Percentiles rank a stretch among this genome's conserved stretches.
Evolutionary conservation across 2,329 filamentous ascomycete genomes (phyloP).

Genomic region (Lasiodiplodia hormozganensis): DNA sequence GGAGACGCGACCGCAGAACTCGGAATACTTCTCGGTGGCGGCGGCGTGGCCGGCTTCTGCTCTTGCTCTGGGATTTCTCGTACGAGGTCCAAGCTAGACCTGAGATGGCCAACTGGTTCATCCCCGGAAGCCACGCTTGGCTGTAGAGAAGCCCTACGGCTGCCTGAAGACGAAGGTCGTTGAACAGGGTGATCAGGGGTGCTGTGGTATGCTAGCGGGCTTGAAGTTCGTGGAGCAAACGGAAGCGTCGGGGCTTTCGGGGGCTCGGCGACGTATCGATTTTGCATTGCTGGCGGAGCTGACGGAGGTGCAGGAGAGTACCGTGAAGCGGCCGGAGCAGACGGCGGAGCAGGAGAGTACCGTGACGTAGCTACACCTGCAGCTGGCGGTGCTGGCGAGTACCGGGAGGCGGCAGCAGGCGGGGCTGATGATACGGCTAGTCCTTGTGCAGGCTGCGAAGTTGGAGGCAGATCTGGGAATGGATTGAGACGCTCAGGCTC

Average conservation of each 20-base stretch:
- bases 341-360: constrained; percentile 47
- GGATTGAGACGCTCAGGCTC: constrained; percentile 51
- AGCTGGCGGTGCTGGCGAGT: constrained; percentile 47
- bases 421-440: constrained; percentile 2
- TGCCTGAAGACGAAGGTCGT: constrained; percentile 28
- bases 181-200: constrained; percentile 38
- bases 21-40: constrained; percentile 38
- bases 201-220: constrained; percentile 64
- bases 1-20: constrained; percentile 50
- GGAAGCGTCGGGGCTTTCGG: constrained; percentile 53
- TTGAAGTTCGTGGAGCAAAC: constrained; percentile 70
- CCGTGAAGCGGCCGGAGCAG: constrained; percentile 48
- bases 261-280: constrained; percentile 48
- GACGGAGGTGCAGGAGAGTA: constrained; percentile 67
- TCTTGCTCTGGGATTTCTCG: constrained; percentile 41
- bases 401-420: constrained; percentile 45
- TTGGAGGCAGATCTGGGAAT: constrained; percentile 44
- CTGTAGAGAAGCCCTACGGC: constrained; percentile 23
- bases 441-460: constrained; percentile 40
- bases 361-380: constrained; percentile 46
- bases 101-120: constrained; percentile 4
- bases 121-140: constrained; percentile 19
- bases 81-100: constrained; percentile 24
- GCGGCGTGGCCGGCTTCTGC: constrained; percentile 39
- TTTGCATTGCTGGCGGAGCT: constrained; percentile 43